phyloP scores from a whole-genome alignment of 306 rosid species.

The Senna tora region DNA sequence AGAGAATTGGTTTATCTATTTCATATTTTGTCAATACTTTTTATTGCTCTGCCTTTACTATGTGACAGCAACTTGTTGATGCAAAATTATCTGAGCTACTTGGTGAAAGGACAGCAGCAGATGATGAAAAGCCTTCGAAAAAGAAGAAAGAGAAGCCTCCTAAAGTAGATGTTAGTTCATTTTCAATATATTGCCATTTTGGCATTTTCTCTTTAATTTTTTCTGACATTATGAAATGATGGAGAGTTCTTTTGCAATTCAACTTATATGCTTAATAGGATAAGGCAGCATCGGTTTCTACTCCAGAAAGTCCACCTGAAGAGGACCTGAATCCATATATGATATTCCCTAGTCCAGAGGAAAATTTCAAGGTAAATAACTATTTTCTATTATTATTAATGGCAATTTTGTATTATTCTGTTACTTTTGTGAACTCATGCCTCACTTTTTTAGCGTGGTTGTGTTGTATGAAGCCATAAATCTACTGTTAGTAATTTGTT shows the following conservation, averaged over 20 bases:
- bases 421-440: constrained; percentile 14
- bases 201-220: constrained; percentile 8
- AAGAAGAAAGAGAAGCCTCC: constrained; percentile 89
- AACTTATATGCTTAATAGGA: constrained; percentile 50
- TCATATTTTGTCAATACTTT: constrained; percentile 16
- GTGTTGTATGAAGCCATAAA: not conserved
- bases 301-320: constrained; percentile 70
- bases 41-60: constrained; percentile 23
- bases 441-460: not conserved
- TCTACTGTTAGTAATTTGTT: constrained; percentile 2
- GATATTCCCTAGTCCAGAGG: constrained; percentile 84
- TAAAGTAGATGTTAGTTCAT: constrained; percentile 70
- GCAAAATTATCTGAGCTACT: constrained; percentile 70
- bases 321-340: constrained; percentile 84
- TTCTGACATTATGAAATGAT: constrained; percentile 17
- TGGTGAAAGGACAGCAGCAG: constrained; percentile 87
- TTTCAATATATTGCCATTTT: constrained; percentile 15
- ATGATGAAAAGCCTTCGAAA: constrained; percentile 73
- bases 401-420: constrained; percentile 6
- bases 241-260: constrained; percentile 15
- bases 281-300: constrained; percentile 49
- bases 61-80: constrained; percentile 67
- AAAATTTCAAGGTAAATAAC: constrained; percentile 73
- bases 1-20: constrained; percentile 28
- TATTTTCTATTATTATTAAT: constrained; percentile 13